A percentile compares a stretch with the other conserved stretches of the same genome.
Conservation (phyloP, 2,329 filamentous ascomycete species). For the Colletotrichum costaricense region DNA sequence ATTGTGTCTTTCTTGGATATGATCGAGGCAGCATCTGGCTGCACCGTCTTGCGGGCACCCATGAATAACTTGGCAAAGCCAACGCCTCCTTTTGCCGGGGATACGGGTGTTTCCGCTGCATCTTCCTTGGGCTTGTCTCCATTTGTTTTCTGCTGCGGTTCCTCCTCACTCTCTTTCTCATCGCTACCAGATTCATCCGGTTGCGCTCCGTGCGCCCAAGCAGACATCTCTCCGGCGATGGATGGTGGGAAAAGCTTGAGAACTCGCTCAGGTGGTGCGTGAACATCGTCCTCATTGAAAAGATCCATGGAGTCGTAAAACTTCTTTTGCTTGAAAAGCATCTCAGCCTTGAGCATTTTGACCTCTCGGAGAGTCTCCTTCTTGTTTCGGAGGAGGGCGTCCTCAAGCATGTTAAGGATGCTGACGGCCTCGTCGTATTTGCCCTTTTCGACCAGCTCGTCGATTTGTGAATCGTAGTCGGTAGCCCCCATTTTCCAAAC, state of each 20-base stretch:
- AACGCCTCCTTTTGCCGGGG: conserved; percentile 50
- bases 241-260: conserved; percentile 84
- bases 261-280: conserved; percentile 89
- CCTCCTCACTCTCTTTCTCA: conserved; percentile 42
- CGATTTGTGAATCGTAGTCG: conserved; percentile 90
- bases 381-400: conserved; percentile 89
- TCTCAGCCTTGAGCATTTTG: conserved; percentile 91
- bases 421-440: conserved; percentile 93
- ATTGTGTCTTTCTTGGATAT: conserved; percentile 64
- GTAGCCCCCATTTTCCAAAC: conserved; percentile 97
- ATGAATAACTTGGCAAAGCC: conserved; percentile 68
- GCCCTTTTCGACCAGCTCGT: conserved; percentile 79
- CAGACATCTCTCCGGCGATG: conserved; percentile 85
- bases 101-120: conserved; percentile 40
- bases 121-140: conserved; percentile 45
- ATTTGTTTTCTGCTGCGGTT: conserved; percentile 47
- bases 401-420: conserved; percentile 88
- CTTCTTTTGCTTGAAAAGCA: conserved; percentile 83
- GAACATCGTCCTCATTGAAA: conserved; percentile 85
- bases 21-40: conserved; percentile 68
- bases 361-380: conserved; percentile 82
- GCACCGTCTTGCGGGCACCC: conserved; percentile 56
- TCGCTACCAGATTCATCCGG: conserved; percentile 59
- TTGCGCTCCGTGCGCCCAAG: conserved; percentile 53
- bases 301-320: conserved; percentile 90